Evolutionary conservation across 1,284 basidiomycete species (phyloP), one percentile per base, ranked within the genome.

Genomic region (Sanghuangporus sanghuang): DNA sequence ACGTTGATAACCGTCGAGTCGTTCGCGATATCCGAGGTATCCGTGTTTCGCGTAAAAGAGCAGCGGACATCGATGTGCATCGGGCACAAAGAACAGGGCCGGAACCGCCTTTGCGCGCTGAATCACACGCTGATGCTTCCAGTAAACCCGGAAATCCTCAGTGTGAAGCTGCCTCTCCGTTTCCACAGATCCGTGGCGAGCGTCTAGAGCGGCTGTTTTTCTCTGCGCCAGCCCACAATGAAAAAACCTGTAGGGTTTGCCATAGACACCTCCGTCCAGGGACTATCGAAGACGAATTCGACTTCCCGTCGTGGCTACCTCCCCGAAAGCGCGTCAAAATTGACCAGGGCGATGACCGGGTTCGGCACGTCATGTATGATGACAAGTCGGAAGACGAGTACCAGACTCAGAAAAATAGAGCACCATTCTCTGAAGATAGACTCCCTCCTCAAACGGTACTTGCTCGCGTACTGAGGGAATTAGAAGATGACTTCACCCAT

Each of bases 401-500:
- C 71, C 70, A 32, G 75, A 75, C 65, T 72, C 72, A 61, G 12
- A 54, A 35, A 70, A 50, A 63, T 68, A 40, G 65, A 64, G 21
- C 68, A 57, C 64, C 67, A n/a, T 72, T 71, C 64, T 71, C 66
- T 21, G 68, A 65, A 66, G 79, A 76, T 66, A 74, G 76, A 32
- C 64, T 92, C 2, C 93, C 92, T 1, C 90, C 92, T 18, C 92
- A 95, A 74, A 94, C 92, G 0, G 85, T 95, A 3, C 81, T 95
- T 6, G 80, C 85, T 35, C 80, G 90, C 14, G 91, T 95, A 32
- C 78, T 95, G 48, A 72, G 86, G 63, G 93, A 95, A 75, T 79
- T 96, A 11, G 93, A 96, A 72, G 93, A 93, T 69, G 94, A 96
- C 72, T 95, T 95, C 71, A 84, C 83, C 21, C 93, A 95, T 77